Evolutionary conservation across 2,329 filamentous ascomycete genomes (phyloP).

Genomic region (Dichotomopilus funicola): DNA sequence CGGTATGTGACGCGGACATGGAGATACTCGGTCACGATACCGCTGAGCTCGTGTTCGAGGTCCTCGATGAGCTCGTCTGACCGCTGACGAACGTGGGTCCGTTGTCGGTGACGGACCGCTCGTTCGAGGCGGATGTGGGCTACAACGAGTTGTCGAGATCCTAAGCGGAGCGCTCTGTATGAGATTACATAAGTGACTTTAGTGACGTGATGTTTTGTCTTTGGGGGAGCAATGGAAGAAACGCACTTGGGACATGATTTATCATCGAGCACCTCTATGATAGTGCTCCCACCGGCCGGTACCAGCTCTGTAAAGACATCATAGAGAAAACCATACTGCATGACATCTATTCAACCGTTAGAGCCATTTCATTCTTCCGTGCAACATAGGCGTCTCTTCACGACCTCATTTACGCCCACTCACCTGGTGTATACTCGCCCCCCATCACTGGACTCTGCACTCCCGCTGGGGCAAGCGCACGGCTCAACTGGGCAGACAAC

Average conservation of each 20-base stretch:
- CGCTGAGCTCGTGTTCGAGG: slow-evolving; percentile 50
- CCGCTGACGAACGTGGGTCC: slow-evolving; percentile 31
- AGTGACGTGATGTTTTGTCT: not conserved
- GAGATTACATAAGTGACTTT: not conserved
- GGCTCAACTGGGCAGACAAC: slow-evolving; percentile 36
- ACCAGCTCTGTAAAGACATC: slow-evolving; percentile 42
- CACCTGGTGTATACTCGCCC: slow-evolving; percentile 11
- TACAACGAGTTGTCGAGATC: slow-evolving; percentile 43
- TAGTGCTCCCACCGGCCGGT: slow-evolving; percentile 34
- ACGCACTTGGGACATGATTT: slow-evolving; percentile 36
- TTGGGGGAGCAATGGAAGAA: not conserved
- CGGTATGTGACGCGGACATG: slow-evolving; percentile 47
- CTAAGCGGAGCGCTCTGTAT: slow-evolving; percentile 27
- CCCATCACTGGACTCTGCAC: slow-evolving; percentile 3
- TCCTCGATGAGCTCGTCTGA: slow-evolving; percentile 54
- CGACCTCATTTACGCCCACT: slow-evolving; percentile 6
- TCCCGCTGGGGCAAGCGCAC: slow-evolving; percentile 10
- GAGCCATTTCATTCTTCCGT: not conserved
- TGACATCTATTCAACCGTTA: slow-evolving; percentile 26
- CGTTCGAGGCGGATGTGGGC: slow-evolving; percentile 37
- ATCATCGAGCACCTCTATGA: slow-evolving; percentile 43
- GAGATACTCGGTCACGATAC: slow-evolving; percentile 42
- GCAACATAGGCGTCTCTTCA: not conserved
- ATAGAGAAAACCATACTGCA: slow-evolving; percentile 43
- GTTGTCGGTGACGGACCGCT: slow-evolving; percentile 7